These are phyloP conservation scores for Centella asiatica DNA, from an alignment of 129 eudicot genomes.

Conservation along the genomic window DNA sequence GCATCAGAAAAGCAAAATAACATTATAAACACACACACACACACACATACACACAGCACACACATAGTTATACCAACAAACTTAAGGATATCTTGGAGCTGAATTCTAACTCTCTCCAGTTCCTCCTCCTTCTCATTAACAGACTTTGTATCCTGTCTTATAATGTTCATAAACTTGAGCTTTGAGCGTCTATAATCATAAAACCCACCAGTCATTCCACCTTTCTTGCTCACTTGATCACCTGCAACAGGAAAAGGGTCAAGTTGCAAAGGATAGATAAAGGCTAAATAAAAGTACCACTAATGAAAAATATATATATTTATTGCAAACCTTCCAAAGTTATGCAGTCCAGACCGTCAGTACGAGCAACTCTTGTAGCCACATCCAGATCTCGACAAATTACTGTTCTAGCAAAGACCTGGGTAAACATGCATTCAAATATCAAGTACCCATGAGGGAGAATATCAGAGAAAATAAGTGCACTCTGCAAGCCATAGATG, in stretches of 20 bases:
- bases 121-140: conserved; percentile 53
- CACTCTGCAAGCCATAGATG: too few species aligned
- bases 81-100: conserved; percentile 83
- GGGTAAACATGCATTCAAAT: conserved; percentile 7
- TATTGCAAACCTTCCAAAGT: conserved; percentile 71
- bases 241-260: conserved; percentile 34
- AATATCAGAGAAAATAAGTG: not conserved
- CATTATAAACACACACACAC: not conserved
- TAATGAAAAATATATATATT: not conserved
- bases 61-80: not conserved
- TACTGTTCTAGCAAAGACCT: conserved; percentile 96
- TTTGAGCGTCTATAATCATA: conserved; percentile 89
- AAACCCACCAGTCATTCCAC: conserved; percentile 99
- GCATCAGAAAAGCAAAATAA: not conserved
- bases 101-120: conserved; percentile 45
- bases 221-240: conserved; percentile 98
- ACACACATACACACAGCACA: not conserved
- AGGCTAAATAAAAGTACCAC: not conserved
- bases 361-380: conserved; percentile 92
- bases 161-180: conserved; percentile 71
- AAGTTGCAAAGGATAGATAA: not conserved
- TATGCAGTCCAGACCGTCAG: conserved; percentile 87
- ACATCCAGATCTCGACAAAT: conserved; percentile 92
- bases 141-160: conserved; percentile 51
- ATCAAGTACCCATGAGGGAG: not conserved